These are phyloP conservation scores for Phytophthora sp. DNA, from an alignment of 352 stramenopile species.

Conservation along the genomic window DNA sequence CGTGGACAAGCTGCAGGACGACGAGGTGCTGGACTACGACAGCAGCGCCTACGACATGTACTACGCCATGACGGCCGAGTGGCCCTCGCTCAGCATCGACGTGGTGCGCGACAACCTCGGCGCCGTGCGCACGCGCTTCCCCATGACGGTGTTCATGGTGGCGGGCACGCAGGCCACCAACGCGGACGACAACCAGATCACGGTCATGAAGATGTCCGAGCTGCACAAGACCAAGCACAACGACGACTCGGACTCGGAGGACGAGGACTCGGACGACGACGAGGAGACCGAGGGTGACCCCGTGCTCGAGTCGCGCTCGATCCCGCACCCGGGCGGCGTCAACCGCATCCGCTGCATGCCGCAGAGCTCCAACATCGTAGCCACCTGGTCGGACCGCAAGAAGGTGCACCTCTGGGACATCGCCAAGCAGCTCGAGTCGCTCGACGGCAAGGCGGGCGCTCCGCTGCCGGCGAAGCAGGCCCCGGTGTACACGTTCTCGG, in stretches of 20 bases:
- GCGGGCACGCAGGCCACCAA: slow-evolving; percentile 96
- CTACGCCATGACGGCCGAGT: slow-evolving; percentile 98
- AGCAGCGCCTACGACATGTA: slow-evolving; percentile 99
- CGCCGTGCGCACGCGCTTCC: slow-evolving; percentile 93
- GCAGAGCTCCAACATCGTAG: slow-evolving; percentile 96
- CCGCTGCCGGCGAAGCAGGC: slow-evolving; percentile 62
- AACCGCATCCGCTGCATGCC: slow-evolving; percentile 97
- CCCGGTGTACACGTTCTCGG: slow-evolving; percentile 94
- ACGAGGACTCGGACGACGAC: slow-evolving; percentile 88
- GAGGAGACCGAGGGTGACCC: slow-evolving; percentile 96
- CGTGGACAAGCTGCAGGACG: slow-evolving; percentile 89
- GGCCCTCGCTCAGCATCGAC: slow-evolving; percentile 98
- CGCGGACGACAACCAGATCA: slow-evolving; percentile 95
- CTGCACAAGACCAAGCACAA: slow-evolving; percentile 94
- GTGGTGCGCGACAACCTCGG: slow-evolving; percentile 96
- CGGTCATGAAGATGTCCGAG: slow-evolving; percentile 98
- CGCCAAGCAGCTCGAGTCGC: slow-evolving; percentile 84
- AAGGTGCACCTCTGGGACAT: slow-evolving; percentile 98
- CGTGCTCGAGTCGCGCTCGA: slow-evolving; percentile 94
- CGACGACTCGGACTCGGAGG: slow-evolving; percentile 75
- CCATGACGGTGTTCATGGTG: slow-evolving; percentile 96
- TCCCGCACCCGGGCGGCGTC: slow-evolving; percentile 95
- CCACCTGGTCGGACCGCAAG: slow-evolving; percentile 96
- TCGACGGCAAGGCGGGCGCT: slow-evolving; percentile 80
- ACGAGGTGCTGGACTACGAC: slow-evolving; percentile 98